phyloP scores from a whole-genome alignment of 2,329 filamentous ascomycete species.

The Ceratocystis albifundus region DNA sequence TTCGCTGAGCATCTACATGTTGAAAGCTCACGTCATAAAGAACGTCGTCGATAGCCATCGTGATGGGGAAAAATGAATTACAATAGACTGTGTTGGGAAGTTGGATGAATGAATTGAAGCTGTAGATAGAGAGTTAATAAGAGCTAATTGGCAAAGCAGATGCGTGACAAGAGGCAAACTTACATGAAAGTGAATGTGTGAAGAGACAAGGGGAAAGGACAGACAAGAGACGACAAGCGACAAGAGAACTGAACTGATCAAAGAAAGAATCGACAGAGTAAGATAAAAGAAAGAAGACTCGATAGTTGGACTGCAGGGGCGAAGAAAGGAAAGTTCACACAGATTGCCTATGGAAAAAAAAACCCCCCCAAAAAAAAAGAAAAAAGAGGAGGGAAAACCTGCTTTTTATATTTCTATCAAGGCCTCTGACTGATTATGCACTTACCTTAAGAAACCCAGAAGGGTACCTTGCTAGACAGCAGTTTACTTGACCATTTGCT shows the following conservation, averaged over 20 bases:
- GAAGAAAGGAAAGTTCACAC: constrained; percentile 5
- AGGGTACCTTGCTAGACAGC: background rate
- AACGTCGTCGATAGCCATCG: constrained; percentile 15
- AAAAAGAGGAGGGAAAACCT: background rate
- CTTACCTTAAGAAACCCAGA: background rate
- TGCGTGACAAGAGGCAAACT: background rate
- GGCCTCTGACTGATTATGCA: constrained; percentile 7
- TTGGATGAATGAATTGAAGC: too few species aligned
- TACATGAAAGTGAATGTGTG: constrained; percentile 7
- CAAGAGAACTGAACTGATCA: background rate
- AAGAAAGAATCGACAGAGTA: background rate
- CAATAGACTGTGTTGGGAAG: too few species aligned
- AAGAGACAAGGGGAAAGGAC: background rate
- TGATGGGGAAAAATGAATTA: background rate
- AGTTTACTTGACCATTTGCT: background rate
- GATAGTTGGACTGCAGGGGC: background rate
- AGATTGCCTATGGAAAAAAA: background rate
- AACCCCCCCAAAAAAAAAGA: too few species aligned
- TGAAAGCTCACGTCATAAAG: constrained; percentile 8
- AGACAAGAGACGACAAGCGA: background rate
- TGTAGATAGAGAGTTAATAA: too few species aligned
- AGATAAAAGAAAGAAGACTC: background rate
- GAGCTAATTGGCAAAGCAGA: background rate
- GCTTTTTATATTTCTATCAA: constrained; percentile 3
- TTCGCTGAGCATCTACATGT: constrained; percentile 5